Base-by-base conservation (phyloP, 2,329 filamentous ascomycete genomes). In the Fusarium continuum region DNA sequence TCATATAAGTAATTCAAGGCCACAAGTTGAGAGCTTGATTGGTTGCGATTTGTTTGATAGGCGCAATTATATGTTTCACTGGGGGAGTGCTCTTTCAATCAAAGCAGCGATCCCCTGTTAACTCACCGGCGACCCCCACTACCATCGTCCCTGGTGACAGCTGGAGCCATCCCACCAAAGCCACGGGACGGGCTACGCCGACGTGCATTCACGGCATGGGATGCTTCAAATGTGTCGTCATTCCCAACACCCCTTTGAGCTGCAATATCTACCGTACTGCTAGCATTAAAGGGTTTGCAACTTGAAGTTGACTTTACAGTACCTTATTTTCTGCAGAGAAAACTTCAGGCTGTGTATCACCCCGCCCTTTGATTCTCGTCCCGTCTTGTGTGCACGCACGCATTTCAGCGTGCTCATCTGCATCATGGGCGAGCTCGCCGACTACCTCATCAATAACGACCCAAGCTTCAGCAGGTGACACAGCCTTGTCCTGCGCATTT, bases 391-490 rank as follows among this genome's bases (percentile, higher is more conserved):
- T 41, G 32, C 29, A 43, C 38, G 22, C 29, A 41, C 38, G 22
- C 29, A 41, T 19, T 19, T 41, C 28, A 17, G 31, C 9, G 28
- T 47, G 35, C 51, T 28, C 50, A 32, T 47, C 22, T 57, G 17
- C 69, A 79, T 62, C 64, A 90, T 89, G 88, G 83, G 83, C 69
- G 86, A 90, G 71, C 86, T 94, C 53, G 81, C 92, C 39, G 82
- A 87, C 46, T 93, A 85, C 71, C 83, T 91, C 51, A 75, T 86
- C 47, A 75, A 83, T 34, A 81, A 87, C 65, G 86, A 89, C 72
- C 78, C 83, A 39, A 84, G 86, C 61, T 91, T 91, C 53, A 78
- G 83, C 70, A 85, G 79, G 85, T 87, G 73, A 16, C 19, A 35
- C 11, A 28, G 31, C 13, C 11, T 35, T 26, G 29, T 34, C 16